Base-by-base conservation (phyloP, 306 rosid species). In the Erythrophleum fordii region DNA sequence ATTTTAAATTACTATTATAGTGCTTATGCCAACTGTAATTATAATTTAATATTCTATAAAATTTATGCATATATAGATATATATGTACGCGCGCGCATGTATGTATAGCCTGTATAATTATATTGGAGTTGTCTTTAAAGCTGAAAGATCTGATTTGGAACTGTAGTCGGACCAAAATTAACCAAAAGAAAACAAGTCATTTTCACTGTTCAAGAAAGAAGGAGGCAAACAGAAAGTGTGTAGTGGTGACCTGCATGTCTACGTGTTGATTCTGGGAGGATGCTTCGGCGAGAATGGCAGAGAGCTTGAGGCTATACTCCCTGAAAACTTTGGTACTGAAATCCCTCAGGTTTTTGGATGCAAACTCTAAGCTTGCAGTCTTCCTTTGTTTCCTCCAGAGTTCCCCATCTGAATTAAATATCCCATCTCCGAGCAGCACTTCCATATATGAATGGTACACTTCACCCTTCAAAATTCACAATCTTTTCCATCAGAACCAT, bases 381-480 rank as follows among this genome's bases (percentile, higher is more conserved):
- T 93, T 95, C 73, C 99, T 91, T 67, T 93, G 99, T 72, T 84
- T 93, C 89, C 86, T 93, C 99, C 98, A 95, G 46, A 71, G 82
- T 76, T 91, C 97, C 2, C 99, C 99, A 66, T 95, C 99, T 56
- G 80, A 91, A 69, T 95, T 95, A 72, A 95, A 93, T 62, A 93
- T 95, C 53, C 99, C 99, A 80, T 91, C 94, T 83, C 98, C 99
- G 2, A 95, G 99, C 46, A 95, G 85, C 11, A 91, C 99, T 86
- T 93, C 90, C 98, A 95, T 95, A 55, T 91, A 95, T 4, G 97
- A 93, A 83, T 87, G 98, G 69, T 95, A 95, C 49, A 85, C 88
- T 80, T 89, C 90, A 68, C 99, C 99, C 98, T 92, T 79, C 82
- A 89, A 22, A 59, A 26, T 25, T 59, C 37, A 65, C 69, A 65